These are phyloP conservation scores for Cyberlindnera petersonii DNA, from an alignment of 805 yeast genomes.

Conservation along the genomic window DNA sequence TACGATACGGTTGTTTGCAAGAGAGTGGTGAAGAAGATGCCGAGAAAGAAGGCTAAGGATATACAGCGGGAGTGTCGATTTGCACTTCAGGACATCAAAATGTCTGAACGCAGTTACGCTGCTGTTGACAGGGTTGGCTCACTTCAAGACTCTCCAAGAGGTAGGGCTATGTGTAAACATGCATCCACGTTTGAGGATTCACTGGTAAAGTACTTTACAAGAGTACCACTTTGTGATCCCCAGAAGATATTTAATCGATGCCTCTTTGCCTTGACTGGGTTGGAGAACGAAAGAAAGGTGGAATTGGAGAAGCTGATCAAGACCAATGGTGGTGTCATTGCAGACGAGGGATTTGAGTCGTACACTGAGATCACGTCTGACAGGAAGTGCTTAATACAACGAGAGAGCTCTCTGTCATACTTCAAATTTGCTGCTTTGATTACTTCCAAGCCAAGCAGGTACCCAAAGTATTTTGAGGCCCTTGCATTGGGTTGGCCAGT, in stretches of 20 bases:
- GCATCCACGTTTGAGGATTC: constrained; percentile 13
- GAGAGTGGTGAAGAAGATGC: constrained; percentile 19
- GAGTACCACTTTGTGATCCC: neutral
- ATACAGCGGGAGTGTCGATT: constrained; percentile 16
- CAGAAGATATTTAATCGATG: constrained; percentile 26
- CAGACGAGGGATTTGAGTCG: constrained; percentile 32
- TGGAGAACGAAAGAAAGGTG: constrained; percentile 27
- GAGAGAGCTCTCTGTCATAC: constrained; percentile 10
- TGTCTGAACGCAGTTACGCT: constrained; percentile 34
- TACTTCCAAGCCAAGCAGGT: constrained; percentile 48
- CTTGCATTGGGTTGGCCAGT: constrained; percentile 86
- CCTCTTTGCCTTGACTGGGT: constrained; percentile 38
- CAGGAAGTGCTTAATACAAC: constrained; percentile 7
- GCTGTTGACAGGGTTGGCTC: constrained; percentile 30
- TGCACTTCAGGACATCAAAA: constrained; percentile 30
- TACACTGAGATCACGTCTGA: constrained; percentile 5
- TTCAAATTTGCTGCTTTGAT: constrained; percentile 63
- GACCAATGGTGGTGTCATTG: constrained; percentile 40
- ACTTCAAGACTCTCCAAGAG: constrained; percentile 15
- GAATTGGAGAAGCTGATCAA: constrained; percentile 35
- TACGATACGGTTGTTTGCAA: constrained; percentile 45
- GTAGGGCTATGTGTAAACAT: constrained; percentile 8
- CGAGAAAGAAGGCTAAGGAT: constrained; percentile 18
- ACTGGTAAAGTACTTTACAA: constrained; percentile 1
- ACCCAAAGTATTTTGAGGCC: constrained; percentile 72